Evolutionary conservation across 2,329 filamentous ascomycete genomes (phyloP).

Genomic region (Fusarium sp.): DNA sequence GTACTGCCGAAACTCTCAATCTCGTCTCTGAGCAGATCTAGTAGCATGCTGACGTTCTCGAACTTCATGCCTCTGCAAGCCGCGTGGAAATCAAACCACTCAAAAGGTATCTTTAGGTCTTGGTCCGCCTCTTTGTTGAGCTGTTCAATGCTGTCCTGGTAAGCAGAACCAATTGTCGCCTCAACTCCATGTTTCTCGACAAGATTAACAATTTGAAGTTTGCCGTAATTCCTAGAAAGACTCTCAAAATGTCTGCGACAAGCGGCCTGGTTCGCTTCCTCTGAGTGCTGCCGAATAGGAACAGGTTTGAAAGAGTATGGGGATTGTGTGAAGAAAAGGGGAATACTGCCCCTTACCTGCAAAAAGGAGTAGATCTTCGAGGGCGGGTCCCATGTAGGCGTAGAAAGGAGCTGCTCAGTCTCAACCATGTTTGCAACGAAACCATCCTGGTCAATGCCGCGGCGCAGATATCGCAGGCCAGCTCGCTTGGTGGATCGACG

Average conservation of each 20-base stretch:
- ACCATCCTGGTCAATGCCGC: constrained; percentile 91
- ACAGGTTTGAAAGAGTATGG: constrained; percentile 94
- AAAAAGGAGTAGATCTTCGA: constrained; percentile 84
- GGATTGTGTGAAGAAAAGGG: constrained; percentile 94
- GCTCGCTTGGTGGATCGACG: constrained; percentile 88
- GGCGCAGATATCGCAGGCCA: constrained; percentile 89
- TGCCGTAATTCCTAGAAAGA: constrained; percentile 79
- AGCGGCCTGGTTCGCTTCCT: constrained; percentile 82
- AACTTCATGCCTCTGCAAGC: constrained; percentile 98
- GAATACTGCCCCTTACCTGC: constrained; percentile 91
- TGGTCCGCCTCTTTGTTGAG: constrained; percentile 76
- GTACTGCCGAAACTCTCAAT: constrained; percentile 82
- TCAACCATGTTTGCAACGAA: constrained; percentile 92
- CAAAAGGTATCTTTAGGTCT: constrained; percentile 68
- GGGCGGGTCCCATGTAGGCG: constrained; percentile 73
- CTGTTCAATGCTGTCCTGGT: constrained; percentile 75
- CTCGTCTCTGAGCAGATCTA: constrained; percentile 78
- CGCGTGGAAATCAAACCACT: constrained; percentile 98
- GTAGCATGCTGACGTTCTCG: constrained; percentile 88
- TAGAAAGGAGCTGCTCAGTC: constrained; percentile 92
- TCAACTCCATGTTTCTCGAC: constrained; percentile 93
- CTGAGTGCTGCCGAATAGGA: constrained; percentile 85
- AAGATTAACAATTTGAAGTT: constrained; percentile 84
- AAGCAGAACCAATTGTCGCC: constrained; percentile 82
- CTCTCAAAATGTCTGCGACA: constrained; percentile 85